Base-by-base conservation (phyloP, 1,284 basidiomycete species). In the Sparassis latifolia region DNA sequence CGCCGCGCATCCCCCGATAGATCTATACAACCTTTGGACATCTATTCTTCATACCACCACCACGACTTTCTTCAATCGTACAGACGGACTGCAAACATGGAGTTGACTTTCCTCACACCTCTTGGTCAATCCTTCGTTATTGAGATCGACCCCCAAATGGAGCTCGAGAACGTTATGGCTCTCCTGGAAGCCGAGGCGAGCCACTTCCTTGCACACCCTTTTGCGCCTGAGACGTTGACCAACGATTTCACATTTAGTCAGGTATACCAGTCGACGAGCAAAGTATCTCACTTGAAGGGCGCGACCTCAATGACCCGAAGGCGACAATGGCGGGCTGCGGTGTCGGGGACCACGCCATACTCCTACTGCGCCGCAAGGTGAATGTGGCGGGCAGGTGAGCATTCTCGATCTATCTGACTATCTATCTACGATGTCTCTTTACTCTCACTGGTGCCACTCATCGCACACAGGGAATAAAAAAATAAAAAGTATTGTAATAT, bases 141-240 rank as follows among this genome's bases (percentile, higher is more conserved):
- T 50, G 93, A 96, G 63, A 91, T 96, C 57, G 89, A 92, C 69
- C 78, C 89, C 0, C 79, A 79, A 44, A 92, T 97, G 88, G 82
- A 88, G 63, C 76, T 97, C 30, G 88, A 90, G 72, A 89, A 93
- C 64, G 82, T 96, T 38, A 86, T 86, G 77, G 92, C 89, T 5
- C 74, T 97, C 49, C 75, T 96, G 29, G 92, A 95, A 66, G 93
- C 85, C 0, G 93, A 97, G 79, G 92, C 92, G 62, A 64, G 78
- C 58, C 28, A 44, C 44, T 47, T 67, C 48, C 30, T 32, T 38
- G 3, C 30, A 32, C n/a, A 44, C n/a, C 44, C 20, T 20, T 20
- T 20, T 20, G 20, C 20, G 20, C 20, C 20, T 20, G 20, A 20
- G 20, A 20, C 20, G 20, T 20, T 20, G 20, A 20, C 20, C 20